Evolutionary conservation across 2,329 filamentous ascomycete species (phyloP).

Genomic region (Byssochlamys sp.): DNA sequence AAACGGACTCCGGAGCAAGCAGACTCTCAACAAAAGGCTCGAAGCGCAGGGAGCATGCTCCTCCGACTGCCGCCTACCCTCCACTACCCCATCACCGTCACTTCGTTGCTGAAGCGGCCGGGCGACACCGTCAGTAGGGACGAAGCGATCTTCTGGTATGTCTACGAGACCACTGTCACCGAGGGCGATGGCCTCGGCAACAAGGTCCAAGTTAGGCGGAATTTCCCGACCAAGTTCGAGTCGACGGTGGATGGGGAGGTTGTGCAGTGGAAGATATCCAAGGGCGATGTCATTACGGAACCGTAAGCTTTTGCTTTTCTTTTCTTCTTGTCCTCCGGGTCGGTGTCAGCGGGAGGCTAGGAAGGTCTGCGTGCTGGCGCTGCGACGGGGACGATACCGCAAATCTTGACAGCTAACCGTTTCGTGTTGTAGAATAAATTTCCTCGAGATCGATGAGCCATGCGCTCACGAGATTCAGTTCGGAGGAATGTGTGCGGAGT

Average conservation of each 20-base stretch:
- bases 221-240: slow-evolving; percentile 69
- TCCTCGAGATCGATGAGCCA: slow-evolving; percentile 76
- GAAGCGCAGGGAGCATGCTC: slow-evolving; percentile 30
- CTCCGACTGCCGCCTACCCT: slow-evolving; percentile 48
- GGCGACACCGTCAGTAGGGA: slow-evolving; percentile 68
- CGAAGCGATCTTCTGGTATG: slow-evolving; percentile 75
- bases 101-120: slow-evolving; percentile 65
- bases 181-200: slow-evolving; percentile 64
- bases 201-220: slow-evolving; percentile 57
- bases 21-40: neutral
- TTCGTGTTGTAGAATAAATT: slow-evolving; percentile 35
- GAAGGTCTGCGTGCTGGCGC: neutral
- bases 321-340: neutral
- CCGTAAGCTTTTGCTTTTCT: slow-evolving; percentile 28
- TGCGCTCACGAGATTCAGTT: slow-evolving; percentile 88
- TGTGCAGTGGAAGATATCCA: slow-evolving; percentile 60
- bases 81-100: slow-evolving; percentile 88
- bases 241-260: slow-evolving; percentile 74
- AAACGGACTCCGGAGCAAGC: neutral
- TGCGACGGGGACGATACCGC: neutral
- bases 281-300: slow-evolving; percentile 34
- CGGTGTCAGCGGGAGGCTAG: neutral
- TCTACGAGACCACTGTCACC: slow-evolving; percentile 64
- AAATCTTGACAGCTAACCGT: slow-evolving; percentile 1
- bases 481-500: slow-evolving; percentile 79